phyloP scores from a whole-genome alignment of 495 filamentous ascomycete genomes.

The Diplogelasinospora grovesii region DNA sequence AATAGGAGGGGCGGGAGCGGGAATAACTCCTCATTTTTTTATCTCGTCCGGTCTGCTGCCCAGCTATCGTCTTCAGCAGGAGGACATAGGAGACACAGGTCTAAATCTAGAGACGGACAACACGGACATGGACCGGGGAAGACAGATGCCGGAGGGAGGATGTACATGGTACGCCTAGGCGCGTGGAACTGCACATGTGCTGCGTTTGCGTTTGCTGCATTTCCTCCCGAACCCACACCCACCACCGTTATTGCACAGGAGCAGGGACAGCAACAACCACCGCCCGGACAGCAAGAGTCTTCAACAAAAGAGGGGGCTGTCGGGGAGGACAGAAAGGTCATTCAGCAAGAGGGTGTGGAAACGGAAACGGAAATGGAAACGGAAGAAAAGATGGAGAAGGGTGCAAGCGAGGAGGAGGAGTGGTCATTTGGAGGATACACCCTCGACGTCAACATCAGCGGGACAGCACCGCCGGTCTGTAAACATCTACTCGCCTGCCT shows the following conservation, averaged over 20 bases:
- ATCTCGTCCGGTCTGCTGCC: slow-evolving; percentile 36
- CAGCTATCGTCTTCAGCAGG: too few relatives aligned
- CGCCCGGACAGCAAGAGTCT: too few relatives aligned
- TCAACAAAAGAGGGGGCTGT: too few relatives aligned
- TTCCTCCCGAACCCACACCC: slow-evolving; percentile 44
- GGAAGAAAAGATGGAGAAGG: not conserved
- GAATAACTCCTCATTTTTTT: slow-evolving; percentile 16
- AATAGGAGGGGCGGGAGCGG: not conserved
- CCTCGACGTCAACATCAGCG: slow-evolving; percentile 18
- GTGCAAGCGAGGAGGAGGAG: not conserved
- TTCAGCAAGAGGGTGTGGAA: not conserved
- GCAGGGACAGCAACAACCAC: too few relatives aligned
- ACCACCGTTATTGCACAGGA: too few relatives aligned
- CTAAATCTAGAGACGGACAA: too few relatives aligned
- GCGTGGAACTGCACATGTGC: slow-evolving; percentile 93
- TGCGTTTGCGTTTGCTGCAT: slow-evolving; percentile 66
- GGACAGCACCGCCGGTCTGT: slow-evolving; percentile 56
- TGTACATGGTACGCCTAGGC: slow-evolving; percentile 62
- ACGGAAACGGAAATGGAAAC: not conserved
- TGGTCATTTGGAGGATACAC: slow-evolving; percentile 39
- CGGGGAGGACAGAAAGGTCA: not conserved
- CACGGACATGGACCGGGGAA: too few relatives aligned
- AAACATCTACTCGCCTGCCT: slow-evolving; percentile 87
- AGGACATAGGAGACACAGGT: slow-evolving; percentile 6
- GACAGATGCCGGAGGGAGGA: slow-evolving; percentile 17